phyloP scores from a whole-genome alignment of 129 eudicot species.

The Heracleum sosnowskyi region DNA sequence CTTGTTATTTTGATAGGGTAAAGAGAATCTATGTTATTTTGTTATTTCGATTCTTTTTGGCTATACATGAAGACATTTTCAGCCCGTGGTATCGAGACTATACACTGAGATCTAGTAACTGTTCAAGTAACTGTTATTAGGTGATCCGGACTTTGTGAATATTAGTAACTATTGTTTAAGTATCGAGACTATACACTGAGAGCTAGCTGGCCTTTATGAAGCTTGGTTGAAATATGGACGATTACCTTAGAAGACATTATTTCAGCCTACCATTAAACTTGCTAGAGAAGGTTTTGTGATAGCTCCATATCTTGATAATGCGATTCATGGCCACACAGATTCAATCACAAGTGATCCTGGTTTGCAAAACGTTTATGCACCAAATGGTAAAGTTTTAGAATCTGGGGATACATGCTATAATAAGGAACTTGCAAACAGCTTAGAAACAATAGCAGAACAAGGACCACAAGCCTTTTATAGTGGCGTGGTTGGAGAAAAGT shows the following conservation, averaged over 20 bases:
- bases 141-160: no score
- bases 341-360: constrained; percentile 56
- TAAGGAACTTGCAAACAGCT: constrained; percentile 59
- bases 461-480: constrained; percentile 76
- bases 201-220: constrained; percentile 67
- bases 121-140: no score
- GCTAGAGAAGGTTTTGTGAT: constrained; percentile 65
- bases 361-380: constrained; percentile 66
- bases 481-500: constrained; percentile 63
- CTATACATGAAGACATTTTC: no score
- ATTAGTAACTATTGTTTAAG: no score
- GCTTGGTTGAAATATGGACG: constrained; percentile 78
- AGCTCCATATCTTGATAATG: constrained; percentile 48
- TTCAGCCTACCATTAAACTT: constrained; percentile 64
- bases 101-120: no score
- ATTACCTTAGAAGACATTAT: constrained; percentile 61
- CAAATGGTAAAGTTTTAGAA: constrained; percentile 52
- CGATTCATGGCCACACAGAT: constrained; percentile 25
- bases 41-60: no score
- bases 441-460: constrained; percentile 72
- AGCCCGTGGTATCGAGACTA: no score
- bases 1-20: no score
- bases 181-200: no score
- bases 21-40: no score
- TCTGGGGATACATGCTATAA: constrained; percentile 79